These are phyloP conservation scores for Dipteronia sinensis DNA, from an alignment of 345 rosid species.

Conservation along the genomic window DNA sequence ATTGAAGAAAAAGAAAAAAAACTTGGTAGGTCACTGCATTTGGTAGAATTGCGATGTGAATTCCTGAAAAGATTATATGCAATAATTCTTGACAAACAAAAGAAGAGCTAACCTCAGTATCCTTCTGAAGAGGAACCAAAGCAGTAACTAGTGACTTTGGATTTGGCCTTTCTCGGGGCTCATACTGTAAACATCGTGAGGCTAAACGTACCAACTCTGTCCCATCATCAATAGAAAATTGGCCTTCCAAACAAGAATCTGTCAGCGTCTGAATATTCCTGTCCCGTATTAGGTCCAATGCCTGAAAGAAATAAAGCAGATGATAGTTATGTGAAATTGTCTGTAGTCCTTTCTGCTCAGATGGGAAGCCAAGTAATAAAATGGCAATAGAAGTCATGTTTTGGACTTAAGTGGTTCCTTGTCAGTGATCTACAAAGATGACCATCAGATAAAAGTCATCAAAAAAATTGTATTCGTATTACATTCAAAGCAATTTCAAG, in stretches of 20 bases:
- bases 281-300: conserved; percentile 86
- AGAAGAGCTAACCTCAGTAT: conserved; percentile 56
- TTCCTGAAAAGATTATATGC: neutral
- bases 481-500: neutral
- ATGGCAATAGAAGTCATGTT: neutral
- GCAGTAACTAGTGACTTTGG: conserved; percentile 68
- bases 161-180: conserved; percentile 83
- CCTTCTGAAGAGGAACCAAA: conserved; percentile 79
- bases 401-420: neutral
- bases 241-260: conserved; percentile 91
- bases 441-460: neutral
- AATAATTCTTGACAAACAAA: neutral
- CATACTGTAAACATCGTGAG: conserved; percentile 78
- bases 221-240: conserved; percentile 69
- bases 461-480: neutral
- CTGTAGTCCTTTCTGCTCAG: neutral
- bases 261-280: conserved; percentile 78
- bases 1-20: neutral
- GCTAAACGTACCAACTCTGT: conserved; percentile 79
- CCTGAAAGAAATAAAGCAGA: conserved; percentile 44
- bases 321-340: conserved; percentile 8
- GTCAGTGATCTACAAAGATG: neutral
- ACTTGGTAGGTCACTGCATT: neutral
- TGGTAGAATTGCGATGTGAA: neutral
- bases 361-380: neutral